Conservation (phyloP, 257 asterid genomes). For the Gentiana dahurica region DNA sequence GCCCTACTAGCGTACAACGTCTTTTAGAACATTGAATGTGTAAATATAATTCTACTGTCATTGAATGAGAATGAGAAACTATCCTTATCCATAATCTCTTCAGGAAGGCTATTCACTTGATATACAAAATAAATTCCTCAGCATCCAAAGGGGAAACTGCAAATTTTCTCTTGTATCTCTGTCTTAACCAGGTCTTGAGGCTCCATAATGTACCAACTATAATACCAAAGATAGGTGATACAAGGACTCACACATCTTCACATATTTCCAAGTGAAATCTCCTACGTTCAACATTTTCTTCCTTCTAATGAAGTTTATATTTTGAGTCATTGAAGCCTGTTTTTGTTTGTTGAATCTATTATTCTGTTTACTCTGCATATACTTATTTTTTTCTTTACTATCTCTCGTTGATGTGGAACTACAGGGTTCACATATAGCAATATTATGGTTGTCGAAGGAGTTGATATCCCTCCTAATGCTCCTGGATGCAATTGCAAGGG, state of each 20-base stretch:
- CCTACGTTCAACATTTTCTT: not conserved
- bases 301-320: not conserved
- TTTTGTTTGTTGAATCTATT: not conserved
- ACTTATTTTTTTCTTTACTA: not conserved
- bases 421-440: constrained; percentile 49
- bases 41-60: too few species aligned
- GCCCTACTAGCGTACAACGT: too few species aligned
- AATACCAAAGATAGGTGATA: too few species aligned
- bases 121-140: too few species aligned
- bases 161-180: not conserved
- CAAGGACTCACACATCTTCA: not conserved
- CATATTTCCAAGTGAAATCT: not conserved
- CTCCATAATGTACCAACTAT: too few species aligned
- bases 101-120: too few species aligned
- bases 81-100: too few species aligned
- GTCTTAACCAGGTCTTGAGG: too few species aligned
- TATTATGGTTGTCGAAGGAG: constrained; percentile 37
- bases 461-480: constrained; percentile 32
- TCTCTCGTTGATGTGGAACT: not conserved
- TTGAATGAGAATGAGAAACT: too few species aligned
- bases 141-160: too few species aligned
- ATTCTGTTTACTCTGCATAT: not conserved
- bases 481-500: constrained; percentile 64
- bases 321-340: too few species aligned
- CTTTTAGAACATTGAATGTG: too few species aligned